Percentiles rank a stretch among this genome's conserved stretches.
These are phyloP conservation scores for Metschnikowia dekortorum DNA, from an alignment of 805 yeast species.

Conservation along the genomic window DNA sequence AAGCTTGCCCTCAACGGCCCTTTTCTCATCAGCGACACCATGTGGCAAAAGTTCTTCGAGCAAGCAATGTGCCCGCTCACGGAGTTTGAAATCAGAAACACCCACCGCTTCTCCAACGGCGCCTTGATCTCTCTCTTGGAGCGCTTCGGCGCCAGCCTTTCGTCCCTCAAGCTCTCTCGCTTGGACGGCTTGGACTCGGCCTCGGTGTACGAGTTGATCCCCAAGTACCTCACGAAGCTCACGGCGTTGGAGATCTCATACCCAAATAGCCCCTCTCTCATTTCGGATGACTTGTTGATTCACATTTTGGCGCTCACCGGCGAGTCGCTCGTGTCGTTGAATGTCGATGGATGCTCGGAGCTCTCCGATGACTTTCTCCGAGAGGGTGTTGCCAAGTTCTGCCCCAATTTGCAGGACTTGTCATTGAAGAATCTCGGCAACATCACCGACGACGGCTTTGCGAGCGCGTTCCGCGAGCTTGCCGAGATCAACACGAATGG, in stretches of 20 bases:
- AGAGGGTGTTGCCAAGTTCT: conserved; percentile 57
- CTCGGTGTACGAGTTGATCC: conserved; percentile 57
- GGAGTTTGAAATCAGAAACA: conserved; percentile 64
- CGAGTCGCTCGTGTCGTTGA: conserved; percentile 50
- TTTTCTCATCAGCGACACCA: conserved; percentile 67
- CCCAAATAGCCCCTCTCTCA: conserved; percentile 60
- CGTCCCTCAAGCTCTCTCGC: conserved; percentile 57
- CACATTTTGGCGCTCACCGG: conserved; percentile 62
- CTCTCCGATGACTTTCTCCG: conserved; percentile 61
- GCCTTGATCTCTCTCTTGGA: conserved; percentile 60
- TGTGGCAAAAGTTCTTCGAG: conserved; percentile 78
- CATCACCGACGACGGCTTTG: conserved; percentile 65
- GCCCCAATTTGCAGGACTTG: conserved; percentile 51
- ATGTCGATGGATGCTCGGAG: conserved; percentile 68
- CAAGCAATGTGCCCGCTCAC: conserved; percentile 49
- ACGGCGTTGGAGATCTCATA: conserved; percentile 61
- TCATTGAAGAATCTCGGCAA: conserved; percentile 59
- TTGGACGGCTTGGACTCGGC: conserved; percentile 66
- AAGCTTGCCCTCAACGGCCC: conserved; percentile 80
- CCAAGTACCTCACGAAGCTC: conserved; percentile 53
- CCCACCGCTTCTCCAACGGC: conserved; percentile 74
- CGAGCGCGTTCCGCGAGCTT: conserved; percentile 56
- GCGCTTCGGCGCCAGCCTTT: conserved; percentile 50
- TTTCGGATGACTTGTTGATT: conserved; percentile 63
- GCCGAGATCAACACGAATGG: conserved; percentile 46